Conservation (phyloP, 495 filamentous ascomycete genomes). For the Talaromyces thailandensis region DNA sequence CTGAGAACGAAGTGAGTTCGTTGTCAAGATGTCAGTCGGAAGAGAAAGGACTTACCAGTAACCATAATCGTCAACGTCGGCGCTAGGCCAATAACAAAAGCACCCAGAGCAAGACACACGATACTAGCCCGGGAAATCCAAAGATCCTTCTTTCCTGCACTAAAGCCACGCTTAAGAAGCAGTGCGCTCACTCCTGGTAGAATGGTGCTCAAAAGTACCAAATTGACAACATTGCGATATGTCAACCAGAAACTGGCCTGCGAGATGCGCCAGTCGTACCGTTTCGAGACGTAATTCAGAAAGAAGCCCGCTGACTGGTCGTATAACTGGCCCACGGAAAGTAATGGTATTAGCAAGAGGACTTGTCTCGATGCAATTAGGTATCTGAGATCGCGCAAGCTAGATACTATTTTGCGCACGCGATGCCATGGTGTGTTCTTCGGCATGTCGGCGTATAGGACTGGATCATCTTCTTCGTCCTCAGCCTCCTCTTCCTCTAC, state of each 20-base stretch:
- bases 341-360: neutral
- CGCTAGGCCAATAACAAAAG: constrained; percentile 4
- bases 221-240: constrained; percentile 6
- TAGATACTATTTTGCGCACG: neutral
- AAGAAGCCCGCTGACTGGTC: constrained; percentile 7
- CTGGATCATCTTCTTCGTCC: constrained; percentile 1
- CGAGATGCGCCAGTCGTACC: constrained; percentile 6
- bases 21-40: neutral
- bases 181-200: neutral
- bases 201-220: constrained; percentile 3
- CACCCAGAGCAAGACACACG: neutral
- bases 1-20: neutral
- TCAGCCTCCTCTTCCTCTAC: neutral
- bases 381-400: neutral
- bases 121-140: constrained; percentile 6
- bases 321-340: constrained; percentile 6
- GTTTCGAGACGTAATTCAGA: constrained; percentile 4
- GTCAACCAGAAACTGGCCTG: constrained; percentile 7
- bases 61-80: constrained; percentile 4
- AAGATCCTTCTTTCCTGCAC: constrained; percentile 1
- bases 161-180: constrained; percentile 2
- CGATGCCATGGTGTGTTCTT: neutral
- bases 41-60: neutral
- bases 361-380: constrained; percentile 4
- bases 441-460: neutral